Conservation (phyloP, 345 rosid species). For the Noccaea caerulescens region DNA sequence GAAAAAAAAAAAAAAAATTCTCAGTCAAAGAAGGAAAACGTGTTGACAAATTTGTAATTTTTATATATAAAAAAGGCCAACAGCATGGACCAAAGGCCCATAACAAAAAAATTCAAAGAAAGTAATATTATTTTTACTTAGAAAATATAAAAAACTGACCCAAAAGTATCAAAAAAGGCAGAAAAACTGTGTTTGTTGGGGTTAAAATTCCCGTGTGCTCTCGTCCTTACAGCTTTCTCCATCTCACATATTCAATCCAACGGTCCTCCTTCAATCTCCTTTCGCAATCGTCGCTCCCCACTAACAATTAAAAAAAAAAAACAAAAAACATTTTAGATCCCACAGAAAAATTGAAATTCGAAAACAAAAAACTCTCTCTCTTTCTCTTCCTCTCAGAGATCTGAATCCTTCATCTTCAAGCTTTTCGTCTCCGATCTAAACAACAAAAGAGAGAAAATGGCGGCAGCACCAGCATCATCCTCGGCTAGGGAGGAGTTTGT, state of each 20-base stretch:
- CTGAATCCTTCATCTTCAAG: constrained; percentile 33
- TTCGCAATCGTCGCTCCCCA: constrained; percentile 37
- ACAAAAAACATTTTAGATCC: not conserved
- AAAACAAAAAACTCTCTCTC: constrained; percentile 4
- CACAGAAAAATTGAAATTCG: not conserved
- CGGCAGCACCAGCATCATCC: constrained; percentile 41
- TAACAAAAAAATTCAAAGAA: too few relatives aligned
- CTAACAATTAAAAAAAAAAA: constrained; percentile 9
- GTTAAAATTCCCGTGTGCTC: constrained; percentile 32
- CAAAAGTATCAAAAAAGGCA: not conserved
- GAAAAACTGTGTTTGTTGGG: not conserved
- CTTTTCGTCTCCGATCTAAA: constrained; percentile 31
- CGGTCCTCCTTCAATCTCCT: constrained; percentile 31
- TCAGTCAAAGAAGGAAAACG: too few relatives aligned
- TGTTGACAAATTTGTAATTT: too few relatives aligned
- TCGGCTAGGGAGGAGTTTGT: constrained; percentile 77
- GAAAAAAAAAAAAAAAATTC: too few relatives aligned
- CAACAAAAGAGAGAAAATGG: constrained; percentile 44
- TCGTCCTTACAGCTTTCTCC: constrained; percentile 2
- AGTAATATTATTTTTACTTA: too few relatives aligned
- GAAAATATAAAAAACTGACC: not conserved
- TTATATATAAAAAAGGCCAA: too few relatives aligned
- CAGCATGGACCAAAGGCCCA: too few relatives aligned
- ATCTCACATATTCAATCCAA: constrained; percentile 21
- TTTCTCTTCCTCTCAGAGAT: constrained; percentile 19